A percentile compares a stretch with the other conserved stretches of the same genome.
phyloP scores from a whole-genome alignment of 1,284 basidiomycete genomes.

The Dichomitus squalens region DNA sequence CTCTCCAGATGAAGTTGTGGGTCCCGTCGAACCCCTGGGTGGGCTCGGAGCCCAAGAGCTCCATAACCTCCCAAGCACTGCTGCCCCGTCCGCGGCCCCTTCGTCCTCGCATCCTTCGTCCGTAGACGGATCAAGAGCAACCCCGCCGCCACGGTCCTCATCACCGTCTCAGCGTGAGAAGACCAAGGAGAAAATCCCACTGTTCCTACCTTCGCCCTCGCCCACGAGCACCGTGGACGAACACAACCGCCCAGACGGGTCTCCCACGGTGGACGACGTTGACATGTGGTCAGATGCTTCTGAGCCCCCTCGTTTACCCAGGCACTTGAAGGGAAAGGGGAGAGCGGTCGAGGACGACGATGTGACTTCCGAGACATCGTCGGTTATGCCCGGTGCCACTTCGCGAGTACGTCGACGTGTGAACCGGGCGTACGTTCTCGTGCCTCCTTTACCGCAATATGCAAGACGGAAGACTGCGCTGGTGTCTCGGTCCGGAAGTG shows the following conservation, averaged over 20 bases:
- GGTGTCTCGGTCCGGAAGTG: not conserved
- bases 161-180: not conserved
- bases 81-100: not conserved
- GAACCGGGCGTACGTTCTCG: conserved; percentile 12
- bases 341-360: conserved; percentile 8
- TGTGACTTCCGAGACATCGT: not conserved
- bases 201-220: conserved; percentile 29
- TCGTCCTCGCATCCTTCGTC: not conserved
- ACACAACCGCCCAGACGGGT: no score
- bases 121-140: not conserved
- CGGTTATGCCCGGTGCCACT: not conserved
- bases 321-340: conserved; percentile 9
- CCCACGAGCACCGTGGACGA: not conserved
- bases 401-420: not conserved
- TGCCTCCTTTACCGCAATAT: conserved; percentile 30
- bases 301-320: not conserved
- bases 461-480: no score
- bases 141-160: not conserved
- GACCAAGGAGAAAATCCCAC: conserved; percentile 11
- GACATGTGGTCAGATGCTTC: conserved; percentile 1
- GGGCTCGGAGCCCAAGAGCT: no score
- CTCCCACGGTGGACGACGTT: not conserved
- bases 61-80: no score
- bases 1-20: no score
- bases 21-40: no score